phyloP scores from a whole-genome alignment of 2,329 filamentous ascomycete species.

The Pyrenophora seminiperda region DNA sequence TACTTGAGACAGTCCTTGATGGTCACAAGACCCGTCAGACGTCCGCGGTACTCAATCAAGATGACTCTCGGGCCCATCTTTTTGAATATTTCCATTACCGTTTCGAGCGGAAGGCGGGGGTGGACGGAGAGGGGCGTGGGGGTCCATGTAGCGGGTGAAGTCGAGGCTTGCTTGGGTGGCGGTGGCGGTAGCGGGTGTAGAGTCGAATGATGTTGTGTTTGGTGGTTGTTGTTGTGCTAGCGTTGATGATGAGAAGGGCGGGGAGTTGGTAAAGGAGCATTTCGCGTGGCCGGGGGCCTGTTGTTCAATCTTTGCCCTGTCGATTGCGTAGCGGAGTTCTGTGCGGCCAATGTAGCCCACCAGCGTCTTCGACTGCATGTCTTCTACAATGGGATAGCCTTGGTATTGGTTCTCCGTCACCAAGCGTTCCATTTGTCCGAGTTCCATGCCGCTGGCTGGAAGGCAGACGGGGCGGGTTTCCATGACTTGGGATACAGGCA shows the following conservation, averaged over 20 bases:
- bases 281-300: slow-evolving; percentile 67
- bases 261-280: slow-evolving; percentile 71
- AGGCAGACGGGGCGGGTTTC: slow-evolving; percentile 75
- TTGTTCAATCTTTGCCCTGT: slow-evolving; percentile 71
- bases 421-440: slow-evolving; percentile 77
- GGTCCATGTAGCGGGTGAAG: slow-evolving; percentile 85
- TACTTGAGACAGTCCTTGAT: slow-evolving; percentile 98
- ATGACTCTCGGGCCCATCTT: slow-evolving; percentile 96
- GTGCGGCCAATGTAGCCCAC: slow-evolving; percentile 92
- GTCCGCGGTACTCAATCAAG: slow-evolving; percentile 86
- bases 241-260: slow-evolving; percentile 32
- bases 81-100: slow-evolving; percentile 97
- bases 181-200: slow-evolving; percentile 61
- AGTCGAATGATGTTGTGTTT: slow-evolving; percentile 63
- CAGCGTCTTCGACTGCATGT: slow-evolving; percentile 70
- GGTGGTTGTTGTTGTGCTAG: slow-evolving; percentile 23
- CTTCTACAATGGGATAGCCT: slow-evolving; percentile 89
- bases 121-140: slow-evolving; percentile 89
- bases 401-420: slow-evolving; percentile 82
- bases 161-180: slow-evolving; percentile 67
- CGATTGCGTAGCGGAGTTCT: slow-evolving; percentile 88
- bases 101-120: slow-evolving; percentile 88
- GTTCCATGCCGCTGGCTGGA: slow-evolving; percentile 72
- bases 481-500: slow-evolving; percentile 91
- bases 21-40: slow-evolving; percentile 83